These are phyloP conservation scores for Cutaneotrichosporon mucoides DNA, from an alignment of 1,284 basidiomycete genomes.

Conservation along the genomic window DNA sequence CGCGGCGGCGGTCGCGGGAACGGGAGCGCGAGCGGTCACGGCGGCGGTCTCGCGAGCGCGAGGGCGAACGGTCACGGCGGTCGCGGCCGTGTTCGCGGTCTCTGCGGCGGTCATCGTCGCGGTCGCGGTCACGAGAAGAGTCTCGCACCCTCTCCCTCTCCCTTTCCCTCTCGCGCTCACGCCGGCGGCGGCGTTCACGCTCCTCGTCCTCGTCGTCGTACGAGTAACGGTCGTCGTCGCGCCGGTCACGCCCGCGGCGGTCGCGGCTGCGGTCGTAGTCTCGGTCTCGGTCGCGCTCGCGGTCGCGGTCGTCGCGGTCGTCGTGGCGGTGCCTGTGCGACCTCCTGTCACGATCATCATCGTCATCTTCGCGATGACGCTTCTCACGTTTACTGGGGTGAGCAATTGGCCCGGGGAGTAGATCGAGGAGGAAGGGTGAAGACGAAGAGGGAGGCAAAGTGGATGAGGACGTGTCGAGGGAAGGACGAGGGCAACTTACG, in stretches of 20 bases:
- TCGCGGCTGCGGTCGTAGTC: slow-evolving; percentile 28
- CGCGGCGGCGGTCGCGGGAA: slow-evolving; percentile 2
- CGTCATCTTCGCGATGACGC: slow-evolving; percentile 50
- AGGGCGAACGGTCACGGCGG: slow-evolving; percentile 10
- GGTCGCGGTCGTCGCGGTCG: slow-evolving; percentile 55
- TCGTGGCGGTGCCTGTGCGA: slow-evolving; percentile 43
- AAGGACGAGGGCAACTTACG: slow-evolving; percentile 24
- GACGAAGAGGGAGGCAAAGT: neutral
- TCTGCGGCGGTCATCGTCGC: slow-evolving; percentile 26
- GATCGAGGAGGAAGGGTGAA: neutral
- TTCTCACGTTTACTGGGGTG: slow-evolving; percentile 46
- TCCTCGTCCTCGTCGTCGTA: slow-evolving; percentile 6
- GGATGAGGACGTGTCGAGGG: neutral
- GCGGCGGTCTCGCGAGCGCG: slow-evolving; percentile 5
- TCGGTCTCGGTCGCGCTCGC: slow-evolving; percentile 50
- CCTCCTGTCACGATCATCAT: slow-evolving; percentile 40
- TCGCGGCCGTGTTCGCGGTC: slow-evolving; percentile 14
- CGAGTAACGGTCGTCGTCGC: no score
- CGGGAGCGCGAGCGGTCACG: slow-evolving; percentile 6
- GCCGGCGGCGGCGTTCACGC: slow-evolving; percentile 30
- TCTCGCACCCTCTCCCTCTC: slow-evolving; percentile 33
- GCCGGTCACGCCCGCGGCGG: neutral
- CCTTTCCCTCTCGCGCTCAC: slow-evolving; percentile 29
- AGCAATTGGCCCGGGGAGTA: neutral
- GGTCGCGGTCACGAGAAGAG: slow-evolving; percentile 18